These are phyloP conservation scores for Linnemannia schmuckeri DNA, from an alignment of 192 early-diverging fungal genomes.

Conservation along the genomic window DNA sequence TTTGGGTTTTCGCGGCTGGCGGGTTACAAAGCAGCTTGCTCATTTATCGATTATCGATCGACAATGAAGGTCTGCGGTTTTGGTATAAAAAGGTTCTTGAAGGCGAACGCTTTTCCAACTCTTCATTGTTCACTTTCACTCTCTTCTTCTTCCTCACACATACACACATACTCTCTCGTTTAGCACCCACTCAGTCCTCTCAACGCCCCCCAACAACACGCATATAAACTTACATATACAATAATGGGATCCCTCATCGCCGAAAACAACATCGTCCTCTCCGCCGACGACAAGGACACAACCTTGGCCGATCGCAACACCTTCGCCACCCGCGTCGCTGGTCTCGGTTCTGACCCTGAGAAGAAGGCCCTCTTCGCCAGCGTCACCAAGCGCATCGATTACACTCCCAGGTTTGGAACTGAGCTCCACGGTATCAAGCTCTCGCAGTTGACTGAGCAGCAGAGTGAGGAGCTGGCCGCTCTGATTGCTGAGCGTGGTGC, in stretches of 20 bases:
- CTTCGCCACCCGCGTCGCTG: conserved; percentile 38
- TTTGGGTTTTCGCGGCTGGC: too few species aligned
- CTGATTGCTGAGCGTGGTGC: conserved; percentile 64
- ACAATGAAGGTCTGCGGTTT: neutral
- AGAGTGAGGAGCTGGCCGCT: conserved; percentile 68
- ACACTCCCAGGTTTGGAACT: conserved; percentile 70
- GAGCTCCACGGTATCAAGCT: conserved; percentile 72
- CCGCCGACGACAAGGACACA: conserved; percentile 14
- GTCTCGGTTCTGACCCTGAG: conserved; percentile 60
- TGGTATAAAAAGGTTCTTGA: neutral
- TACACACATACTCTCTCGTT: neutral
- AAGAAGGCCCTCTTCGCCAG: conserved; percentile 64
- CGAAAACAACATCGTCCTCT: conserved; percentile 23
- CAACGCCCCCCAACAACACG: neutral
- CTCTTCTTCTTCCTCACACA: neutral
- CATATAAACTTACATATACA: neutral
- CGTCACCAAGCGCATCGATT: conserved; percentile 62
- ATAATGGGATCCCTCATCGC: conserved; percentile 6
- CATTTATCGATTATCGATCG: too few species aligned
- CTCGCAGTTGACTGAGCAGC: conserved; percentile 66
- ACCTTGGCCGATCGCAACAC: conserved; percentile 23
- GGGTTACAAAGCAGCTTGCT: too few species aligned
- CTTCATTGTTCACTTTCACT: neutral
- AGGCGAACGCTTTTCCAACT: neutral
- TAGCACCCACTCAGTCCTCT: neutral